Conservation (phyloP, 2,329 filamentous ascomycete species). For the Xylariaceae sp. region DNA sequence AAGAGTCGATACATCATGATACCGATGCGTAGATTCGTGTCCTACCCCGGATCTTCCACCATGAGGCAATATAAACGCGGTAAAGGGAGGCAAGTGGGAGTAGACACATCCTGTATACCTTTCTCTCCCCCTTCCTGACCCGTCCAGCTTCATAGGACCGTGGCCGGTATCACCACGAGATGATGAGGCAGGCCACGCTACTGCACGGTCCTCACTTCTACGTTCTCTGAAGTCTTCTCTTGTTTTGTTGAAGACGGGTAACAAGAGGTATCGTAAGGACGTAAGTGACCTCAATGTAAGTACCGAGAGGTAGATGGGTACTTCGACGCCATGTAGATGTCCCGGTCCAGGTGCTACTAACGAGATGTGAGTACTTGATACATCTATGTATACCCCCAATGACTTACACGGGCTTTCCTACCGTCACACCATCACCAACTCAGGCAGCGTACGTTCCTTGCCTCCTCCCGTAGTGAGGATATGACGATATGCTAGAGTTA, state of each 20-base stretch:
- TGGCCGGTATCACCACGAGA: conserved; percentile 1
- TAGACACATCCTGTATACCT: not conserved
- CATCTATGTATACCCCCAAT: not conserved
- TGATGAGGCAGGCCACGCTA: not conserved
- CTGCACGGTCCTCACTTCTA: conserved; percentile 6
- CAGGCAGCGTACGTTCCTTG: not conserved
- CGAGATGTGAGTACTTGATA: not conserved
- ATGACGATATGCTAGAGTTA: not conserved
- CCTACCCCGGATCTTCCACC: not conserved
- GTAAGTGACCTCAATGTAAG: not conserved
- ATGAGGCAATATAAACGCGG: not conserved
- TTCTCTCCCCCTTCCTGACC: not conserved
- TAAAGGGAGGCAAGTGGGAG: not conserved
- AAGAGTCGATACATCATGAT: not conserved
- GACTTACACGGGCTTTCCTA: not conserved
- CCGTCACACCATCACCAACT: conserved; percentile 4
- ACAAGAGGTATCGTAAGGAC: not conserved
- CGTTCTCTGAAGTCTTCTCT: not conserved
- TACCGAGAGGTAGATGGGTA: not conserved
- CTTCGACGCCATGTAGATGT: not conserved
- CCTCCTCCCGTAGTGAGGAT: not conserved
- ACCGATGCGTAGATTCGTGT: conserved; percentile 10
- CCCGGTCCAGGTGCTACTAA: not conserved
- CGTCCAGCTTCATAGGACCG: not conserved
- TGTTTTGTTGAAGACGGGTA: not conserved